phyloP scores from a whole-genome alignment of 1,284 basidiomycete species.

The Stereum hirsutum region DNA sequence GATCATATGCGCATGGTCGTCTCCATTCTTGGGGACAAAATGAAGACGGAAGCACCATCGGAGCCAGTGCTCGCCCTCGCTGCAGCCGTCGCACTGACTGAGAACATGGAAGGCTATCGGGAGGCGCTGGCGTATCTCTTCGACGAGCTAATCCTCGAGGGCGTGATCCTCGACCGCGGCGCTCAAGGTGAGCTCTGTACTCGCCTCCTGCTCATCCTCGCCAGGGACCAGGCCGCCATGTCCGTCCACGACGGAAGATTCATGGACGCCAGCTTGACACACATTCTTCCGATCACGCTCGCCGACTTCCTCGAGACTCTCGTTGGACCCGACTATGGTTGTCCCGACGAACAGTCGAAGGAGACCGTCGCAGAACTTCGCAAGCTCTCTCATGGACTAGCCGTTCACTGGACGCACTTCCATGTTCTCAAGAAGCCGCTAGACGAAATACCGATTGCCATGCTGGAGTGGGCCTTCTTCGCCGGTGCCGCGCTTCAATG shows the following conservation, averaged over 20 bases:
- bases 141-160: background rate
- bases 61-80: background rate
- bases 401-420: background rate
- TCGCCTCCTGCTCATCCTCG: background rate
- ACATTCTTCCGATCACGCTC: background rate
- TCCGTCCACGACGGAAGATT: background rate
- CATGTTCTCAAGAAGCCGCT: background rate
- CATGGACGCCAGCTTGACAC: background rate
- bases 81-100: background rate
- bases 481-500: background rate
- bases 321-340: background rate
- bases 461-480: background rate
- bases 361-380: background rate
- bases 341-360: background rate
- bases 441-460: background rate
- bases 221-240: background rate
- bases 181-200: background rate
- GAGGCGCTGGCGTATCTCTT: background rate
- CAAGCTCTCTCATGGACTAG: background rate
- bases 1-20: background rate
- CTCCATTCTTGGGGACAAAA: background rate
- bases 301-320: background rate
- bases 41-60: background rate
- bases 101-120: background rate
- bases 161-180: background rate